Percentiles rank a stretch among this genome's conserved stretches.
phyloP scores from a whole-genome alignment of 2,329 filamentous ascomycete species.

The Cladosporium sp. region DNA sequence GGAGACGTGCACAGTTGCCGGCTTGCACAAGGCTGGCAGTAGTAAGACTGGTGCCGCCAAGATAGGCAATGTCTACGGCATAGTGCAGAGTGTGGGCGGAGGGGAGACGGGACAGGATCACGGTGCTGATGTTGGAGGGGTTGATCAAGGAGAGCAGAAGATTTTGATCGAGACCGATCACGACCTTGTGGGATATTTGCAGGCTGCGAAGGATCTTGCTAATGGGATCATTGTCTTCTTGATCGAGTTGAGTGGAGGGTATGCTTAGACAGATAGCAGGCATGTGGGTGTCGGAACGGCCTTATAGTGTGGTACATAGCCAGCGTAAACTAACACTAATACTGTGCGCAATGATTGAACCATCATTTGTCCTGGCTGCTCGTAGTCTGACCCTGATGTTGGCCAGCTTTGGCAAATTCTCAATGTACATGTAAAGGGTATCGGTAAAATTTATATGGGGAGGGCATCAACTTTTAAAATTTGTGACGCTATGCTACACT shows the following conservation, averaged over 20 bases:
- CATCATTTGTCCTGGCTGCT: too few species aligned
- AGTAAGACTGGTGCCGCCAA: slow-evolving; percentile 57
- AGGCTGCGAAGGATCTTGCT: slow-evolving; percentile 49
- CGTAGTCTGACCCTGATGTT: too few species aligned
- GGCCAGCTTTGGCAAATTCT: too few species aligned
- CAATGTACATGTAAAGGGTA: too few species aligned
- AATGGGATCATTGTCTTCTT: slow-evolving; percentile 50
- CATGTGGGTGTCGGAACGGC: too few species aligned
- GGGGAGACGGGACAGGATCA: not conserved
- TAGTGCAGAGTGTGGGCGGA: slow-evolving; percentile 54
- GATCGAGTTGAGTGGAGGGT: slow-evolving; percentile 23
- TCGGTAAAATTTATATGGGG: too few species aligned
- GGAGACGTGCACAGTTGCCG: slow-evolving; percentile 52
- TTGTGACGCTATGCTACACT: slow-evolving; percentile 12
- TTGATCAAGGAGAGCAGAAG: slow-evolving; percentile 54
- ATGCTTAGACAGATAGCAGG: not conserved
- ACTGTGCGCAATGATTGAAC: too few species aligned
- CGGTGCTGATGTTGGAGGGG: slow-evolving; percentile 12
- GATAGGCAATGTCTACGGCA: slow-evolving; percentile 59
- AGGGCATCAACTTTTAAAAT: slow-evolving; percentile 12
- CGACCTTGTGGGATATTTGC: slow-evolving; percentile 66
- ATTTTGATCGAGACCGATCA: slow-evolving; percentile 65
- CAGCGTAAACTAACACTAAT: too few species aligned
- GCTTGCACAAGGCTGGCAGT: slow-evolving; percentile 58
- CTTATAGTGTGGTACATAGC: too few species aligned